Evolutionary conservation across 768 basidiomycete genomes (phyloP), one percentile per base, ranked within the genome.

Genomic region (Termitomyces sp.): DNA sequence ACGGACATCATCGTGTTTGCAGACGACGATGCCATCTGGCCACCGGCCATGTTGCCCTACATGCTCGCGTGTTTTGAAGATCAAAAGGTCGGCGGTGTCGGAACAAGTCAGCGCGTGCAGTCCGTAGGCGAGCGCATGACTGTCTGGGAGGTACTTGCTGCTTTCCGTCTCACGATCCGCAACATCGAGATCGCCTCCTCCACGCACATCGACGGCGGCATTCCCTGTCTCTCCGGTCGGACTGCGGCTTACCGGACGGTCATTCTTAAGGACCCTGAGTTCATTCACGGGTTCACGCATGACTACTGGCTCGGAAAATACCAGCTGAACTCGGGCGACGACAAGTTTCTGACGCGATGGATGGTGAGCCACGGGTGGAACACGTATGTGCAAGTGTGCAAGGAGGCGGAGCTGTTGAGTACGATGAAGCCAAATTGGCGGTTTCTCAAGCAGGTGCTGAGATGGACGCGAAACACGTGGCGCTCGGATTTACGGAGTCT

Each of bases 361-460:
- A 94, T 95, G 91, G 94, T 96, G 59, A 87, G 85, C 67, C 93
- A 95, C 66, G 92, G 93, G 16, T 96, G 94, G 94, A 88, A 80
- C 70, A 95, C 92, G n/a, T 94, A 92, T 69, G 90, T 95, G 33
- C 92, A 93, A 69, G 84, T 82, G 69, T 93, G 89, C 76, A 84
- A 82, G 69, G 89, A 92, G 73, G 88, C 86, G 14, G 93, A 95
- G 73, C 75, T 95, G 14, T 75, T 94, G 59, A 89, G 86, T 69
- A 95, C 93, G 53, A 98, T 95, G 94, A 96, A 96, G 73, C 92
- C 92, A 28, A 92, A 96, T 73, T 96, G 93, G 94, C 80, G 91
- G 53, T 96, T 96, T 76, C 74, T 95, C 72, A 94, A 94, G 75
- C 94, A 96, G 70, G 94, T 95, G 13, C 73, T 96, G 54, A 77